Evolutionary conservation across 176 grass and related monocot species (phyloP).

Genomic region (Triticum dicoccoides): DNA sequence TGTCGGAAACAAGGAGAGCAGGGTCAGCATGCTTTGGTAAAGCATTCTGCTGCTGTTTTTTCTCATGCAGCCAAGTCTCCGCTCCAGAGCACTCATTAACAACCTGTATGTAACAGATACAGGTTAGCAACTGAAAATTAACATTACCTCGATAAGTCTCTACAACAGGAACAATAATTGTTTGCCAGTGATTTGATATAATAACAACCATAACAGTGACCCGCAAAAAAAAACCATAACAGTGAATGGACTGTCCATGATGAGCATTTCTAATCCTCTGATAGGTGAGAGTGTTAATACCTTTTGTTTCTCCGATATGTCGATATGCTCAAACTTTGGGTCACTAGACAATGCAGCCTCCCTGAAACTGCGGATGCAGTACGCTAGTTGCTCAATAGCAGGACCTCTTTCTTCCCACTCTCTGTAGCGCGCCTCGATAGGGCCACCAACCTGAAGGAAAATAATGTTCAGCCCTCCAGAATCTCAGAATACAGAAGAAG

Average conservation of each 20-base stretch:
- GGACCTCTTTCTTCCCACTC: constrained; percentile 57
- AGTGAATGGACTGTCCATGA: neutral
- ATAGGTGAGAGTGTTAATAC: constrained; percentile 16
- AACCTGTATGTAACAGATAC: constrained; percentile 42
- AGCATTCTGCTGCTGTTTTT: constrained; percentile 54
- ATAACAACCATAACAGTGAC: neutral
- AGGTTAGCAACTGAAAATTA: neutral
- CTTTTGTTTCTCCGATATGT: constrained; percentile 84
- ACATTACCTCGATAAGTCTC: neutral
- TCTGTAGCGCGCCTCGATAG: constrained; percentile 62
- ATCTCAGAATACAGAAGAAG: neutral
- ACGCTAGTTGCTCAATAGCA: constrained; percentile 42
- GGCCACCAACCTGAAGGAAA: constrained; percentile 58
- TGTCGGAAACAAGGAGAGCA: constrained; percentile 48
- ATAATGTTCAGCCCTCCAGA: neutral
- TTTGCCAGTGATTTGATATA: neutral
- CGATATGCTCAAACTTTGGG: constrained; percentile 83
- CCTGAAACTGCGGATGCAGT: constrained; percentile 84
- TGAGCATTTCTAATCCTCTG: neutral
- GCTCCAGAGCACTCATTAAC: constrained; percentile 61
- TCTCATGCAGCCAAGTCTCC: constrained; percentile 60
- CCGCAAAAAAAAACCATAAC: too few relatives aligned
- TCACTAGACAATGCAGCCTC: constrained; percentile 69
- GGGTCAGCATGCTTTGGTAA: constrained; percentile 63
- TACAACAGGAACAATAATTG: neutral